A percentile compares a stretch with the other conserved stretches of the same genome.
phyloP scores from a whole-genome alignment of 176 grass and related monocot genomes.

The Carex littledalei region DNA sequence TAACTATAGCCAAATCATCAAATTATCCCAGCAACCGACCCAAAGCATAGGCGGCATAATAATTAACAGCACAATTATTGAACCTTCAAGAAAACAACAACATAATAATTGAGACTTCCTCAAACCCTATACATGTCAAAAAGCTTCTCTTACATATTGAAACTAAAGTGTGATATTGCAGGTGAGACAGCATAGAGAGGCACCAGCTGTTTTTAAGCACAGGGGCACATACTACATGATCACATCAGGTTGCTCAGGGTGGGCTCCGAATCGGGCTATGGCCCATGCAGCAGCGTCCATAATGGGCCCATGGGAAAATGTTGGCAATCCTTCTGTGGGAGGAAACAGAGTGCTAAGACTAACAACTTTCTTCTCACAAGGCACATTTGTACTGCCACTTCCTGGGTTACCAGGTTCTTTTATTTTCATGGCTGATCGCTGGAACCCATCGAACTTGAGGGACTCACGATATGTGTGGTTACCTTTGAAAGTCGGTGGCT shows the following conservation, averaged over 20 bases:
- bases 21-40: background rate
- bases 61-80: constrained; percentile 8
- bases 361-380: constrained; percentile 80
- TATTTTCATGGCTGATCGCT: constrained; percentile 96
- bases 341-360: constrained; percentile 62
- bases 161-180: constrained; percentile 1
- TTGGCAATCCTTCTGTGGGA: constrained; percentile 81
- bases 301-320: constrained; percentile 87
- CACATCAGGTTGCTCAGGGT: constrained; percentile 78
- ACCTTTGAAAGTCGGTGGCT: constrained; percentile 54
- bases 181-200: constrained; percentile 61
- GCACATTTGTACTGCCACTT: constrained; percentile 78
- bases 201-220: constrained; percentile 74
- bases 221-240: constrained; percentile 84
- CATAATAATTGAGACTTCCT: background rate
- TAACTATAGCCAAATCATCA: background rate
- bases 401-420: constrained; percentile 66
- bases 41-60: background rate
- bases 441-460: constrained; percentile 68
- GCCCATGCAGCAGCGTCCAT: constrained; percentile 56
- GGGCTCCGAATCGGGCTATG: constrained; percentile 74
- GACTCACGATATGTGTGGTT: constrained; percentile 92
- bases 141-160: background rate
- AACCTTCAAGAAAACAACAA: background rate
- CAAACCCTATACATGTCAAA: background rate